A percentile compares a stretch with the other conserved stretches of the same genome.
These are phyloP conservation scores for Trypanosomatidae sp. DNA, from an alignment of 208 protist species.

Conservation along the genomic window DNA sequence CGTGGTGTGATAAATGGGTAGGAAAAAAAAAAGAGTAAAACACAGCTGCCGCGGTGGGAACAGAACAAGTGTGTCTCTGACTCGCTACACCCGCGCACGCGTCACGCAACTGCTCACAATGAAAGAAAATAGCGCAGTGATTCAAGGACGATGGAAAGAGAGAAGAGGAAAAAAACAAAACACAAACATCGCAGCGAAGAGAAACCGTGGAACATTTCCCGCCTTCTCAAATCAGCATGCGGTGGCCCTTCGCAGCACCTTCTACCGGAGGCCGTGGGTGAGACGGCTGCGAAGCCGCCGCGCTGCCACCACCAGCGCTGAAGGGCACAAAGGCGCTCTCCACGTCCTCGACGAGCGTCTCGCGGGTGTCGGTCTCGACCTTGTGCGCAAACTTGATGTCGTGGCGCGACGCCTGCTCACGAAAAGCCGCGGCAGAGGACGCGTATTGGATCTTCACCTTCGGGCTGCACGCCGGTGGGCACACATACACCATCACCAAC, in stretches of 20 bases:
- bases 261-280: conserved; percentile 22
- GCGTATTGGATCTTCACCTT: conserved; percentile 78
- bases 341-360: conserved; percentile 47
- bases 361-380: conserved; percentile 43
- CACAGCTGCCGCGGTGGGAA: no score
- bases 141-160: no score
- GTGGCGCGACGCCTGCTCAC: conserved; percentile 39
- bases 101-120: no score
- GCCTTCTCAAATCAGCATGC: conserved; percentile 65
- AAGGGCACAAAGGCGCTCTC: conserved; percentile 38
- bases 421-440: conserved; percentile 60
- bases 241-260: conserved; percentile 31
- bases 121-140: no score
- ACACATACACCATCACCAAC: conserved; percentile 74
- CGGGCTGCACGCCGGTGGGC: conserved; percentile 56
- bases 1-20: no score
- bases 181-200: no score
- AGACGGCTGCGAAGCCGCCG: conserved; percentile 1
- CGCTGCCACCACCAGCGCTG: conserved; percentile 1
- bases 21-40: no score
- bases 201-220: no score
- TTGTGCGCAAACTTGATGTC: conserved; percentile 47
- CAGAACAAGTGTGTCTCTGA: no score
- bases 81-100: no score
- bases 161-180: no score